Evolutionary conservation across 305 asterid genomes (phyloP).

Genomic region (Rubia occidens): DNA sequence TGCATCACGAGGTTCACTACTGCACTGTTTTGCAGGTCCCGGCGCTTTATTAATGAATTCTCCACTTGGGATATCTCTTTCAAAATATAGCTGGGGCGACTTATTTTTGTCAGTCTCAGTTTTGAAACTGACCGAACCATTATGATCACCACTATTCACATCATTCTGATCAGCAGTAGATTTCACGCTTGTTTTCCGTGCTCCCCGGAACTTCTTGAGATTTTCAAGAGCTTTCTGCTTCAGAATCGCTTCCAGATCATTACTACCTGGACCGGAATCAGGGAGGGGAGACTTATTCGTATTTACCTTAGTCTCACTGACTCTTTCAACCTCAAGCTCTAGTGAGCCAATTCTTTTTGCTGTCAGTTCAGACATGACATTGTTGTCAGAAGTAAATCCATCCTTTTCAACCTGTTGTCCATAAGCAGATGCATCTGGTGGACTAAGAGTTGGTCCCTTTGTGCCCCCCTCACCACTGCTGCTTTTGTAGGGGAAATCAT

Average conservation of each 20-base stretch:
- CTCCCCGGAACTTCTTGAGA: slow-evolving; percentile 49
- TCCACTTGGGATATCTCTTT: slow-evolving; percentile 18
- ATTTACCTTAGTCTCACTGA: slow-evolving; percentile 19
- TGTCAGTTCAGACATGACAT: slow-evolving; percentile 9
- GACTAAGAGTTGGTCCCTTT: slow-evolving; percentile 25
- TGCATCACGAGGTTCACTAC: slow-evolving; percentile 15
- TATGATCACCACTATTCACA: slow-evolving; percentile 24
- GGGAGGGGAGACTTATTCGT: slow-evolving; percentile 19
- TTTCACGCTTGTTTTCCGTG: slow-evolving; percentile 22
- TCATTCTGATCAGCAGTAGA: slow-evolving; percentile 17
- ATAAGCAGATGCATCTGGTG: slow-evolving; percentile 23
- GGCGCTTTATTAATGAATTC: slow-evolving; percentile 23
- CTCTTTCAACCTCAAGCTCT: slow-evolving; percentile 12
- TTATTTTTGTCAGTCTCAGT: slow-evolving; percentile 18
- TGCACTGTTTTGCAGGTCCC: slow-evolving; percentile 19
- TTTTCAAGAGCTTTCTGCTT: slow-evolving; percentile 90
- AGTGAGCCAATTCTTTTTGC: slow-evolving; percentile 20
- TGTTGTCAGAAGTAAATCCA: slow-evolving; percentile 9
- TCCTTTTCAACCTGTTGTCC: slow-evolving; percentile 25
- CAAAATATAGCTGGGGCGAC: slow-evolving; percentile 20
- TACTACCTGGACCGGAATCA: slow-evolving; percentile 31
- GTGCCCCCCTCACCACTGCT: slow-evolving; percentile 37
- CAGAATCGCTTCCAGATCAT: slow-evolving; percentile 52
- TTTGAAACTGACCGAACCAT: slow-evolving; percentile 15
- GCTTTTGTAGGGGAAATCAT: slow-evolving; percentile 59